Percentiles rank a stretch among this genome's conserved stretches.
Conservation (phyloP, 148 eudicot species). For the Linanthus parryae region DNA sequence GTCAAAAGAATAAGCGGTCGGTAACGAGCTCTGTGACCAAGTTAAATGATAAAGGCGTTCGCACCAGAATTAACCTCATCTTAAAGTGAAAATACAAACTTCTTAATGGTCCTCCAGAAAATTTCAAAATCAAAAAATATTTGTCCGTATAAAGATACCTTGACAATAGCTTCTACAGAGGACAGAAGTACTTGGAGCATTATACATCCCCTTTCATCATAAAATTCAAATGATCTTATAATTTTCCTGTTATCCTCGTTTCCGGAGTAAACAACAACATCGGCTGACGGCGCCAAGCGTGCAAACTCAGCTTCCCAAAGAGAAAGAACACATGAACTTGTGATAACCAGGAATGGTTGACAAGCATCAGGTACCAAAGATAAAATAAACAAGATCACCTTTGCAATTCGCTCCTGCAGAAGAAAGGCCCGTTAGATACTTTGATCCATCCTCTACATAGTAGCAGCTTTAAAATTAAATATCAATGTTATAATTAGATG, state of each 20-base stretch:
- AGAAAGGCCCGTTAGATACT: not conserved
- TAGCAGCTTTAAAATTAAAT: too few relatives aligned
- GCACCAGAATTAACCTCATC: too few relatives aligned
- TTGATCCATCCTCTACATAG: too few relatives aligned
- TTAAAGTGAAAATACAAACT: too few relatives aligned
- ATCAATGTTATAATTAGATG: too few relatives aligned
- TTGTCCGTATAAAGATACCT: slow-evolving; percentile 28
- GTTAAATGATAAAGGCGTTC: too few relatives aligned
- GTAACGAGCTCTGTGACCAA: too few relatives aligned
- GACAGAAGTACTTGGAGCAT: slow-evolving; percentile 69
- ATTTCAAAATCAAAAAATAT: not conserved
- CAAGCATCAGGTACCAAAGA: slow-evolving; percentile 30
- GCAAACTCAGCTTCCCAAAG: slow-evolving; percentile 64
- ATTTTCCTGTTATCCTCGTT: slow-evolving; percentile 34
- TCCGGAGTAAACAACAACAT: slow-evolving; percentile 56
- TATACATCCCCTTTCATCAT: slow-evolving; percentile 35
- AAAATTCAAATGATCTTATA: slow-evolving; percentile 46
- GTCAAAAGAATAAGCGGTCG: too few relatives aligned
- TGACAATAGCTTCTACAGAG: slow-evolving; percentile 39
- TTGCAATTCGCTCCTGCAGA: slow-evolving; percentile 48
- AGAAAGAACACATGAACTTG: slow-evolving; percentile 26
- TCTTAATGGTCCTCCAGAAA: slow-evolving; percentile 1
- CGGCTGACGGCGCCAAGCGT: slow-evolving; percentile 35
- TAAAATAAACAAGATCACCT: slow-evolving; percentile 29
- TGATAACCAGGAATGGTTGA: slow-evolving; percentile 52